Conservation (phyloP, 2,329 filamentous ascomycete genomes). For the Neocatenulostroma microsporum region DNA sequence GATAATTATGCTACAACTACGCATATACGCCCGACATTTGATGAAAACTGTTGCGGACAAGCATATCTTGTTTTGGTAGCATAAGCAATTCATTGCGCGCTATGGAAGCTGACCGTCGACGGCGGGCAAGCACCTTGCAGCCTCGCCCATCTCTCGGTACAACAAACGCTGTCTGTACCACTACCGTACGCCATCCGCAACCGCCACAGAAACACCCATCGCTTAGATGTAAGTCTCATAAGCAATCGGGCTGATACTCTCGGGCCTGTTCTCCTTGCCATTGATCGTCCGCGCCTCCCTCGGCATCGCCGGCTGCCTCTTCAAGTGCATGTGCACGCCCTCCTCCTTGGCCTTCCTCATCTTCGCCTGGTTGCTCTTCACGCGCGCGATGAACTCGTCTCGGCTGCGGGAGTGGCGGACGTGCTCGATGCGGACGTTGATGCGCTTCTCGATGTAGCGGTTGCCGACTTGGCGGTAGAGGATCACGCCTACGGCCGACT, state of each 20-base stretch:
- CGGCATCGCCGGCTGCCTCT: slow-evolving; percentile 77
- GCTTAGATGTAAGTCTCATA: slow-evolving; percentile 98
- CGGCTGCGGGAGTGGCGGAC: slow-evolving; percentile 87
- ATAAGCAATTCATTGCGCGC: slow-evolving; percentile 7
- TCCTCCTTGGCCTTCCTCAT: slow-evolving; percentile 89
- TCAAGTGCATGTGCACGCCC: slow-evolving; percentile 81
- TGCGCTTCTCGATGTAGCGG: slow-evolving; percentile 99
- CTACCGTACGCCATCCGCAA: slow-evolving; percentile 2
- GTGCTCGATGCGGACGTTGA: slow-evolving; percentile 99
- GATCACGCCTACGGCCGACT: slow-evolving; percentile 95
- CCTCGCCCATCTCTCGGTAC: background rate
- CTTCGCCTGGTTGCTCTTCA: slow-evolving; percentile 91
- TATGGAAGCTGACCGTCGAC: slow-evolving; percentile 1
- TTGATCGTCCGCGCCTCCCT: slow-evolving; percentile 73
- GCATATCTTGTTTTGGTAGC: too few species aligned
- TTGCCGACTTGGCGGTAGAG: slow-evolving; percentile 99
- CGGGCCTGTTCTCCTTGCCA: slow-evolving; percentile 72
- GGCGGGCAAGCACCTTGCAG: background rate
- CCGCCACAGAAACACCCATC: slow-evolving; percentile 16
- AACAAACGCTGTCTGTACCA: background rate
- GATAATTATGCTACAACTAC: too few species aligned
- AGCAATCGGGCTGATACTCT: slow-evolving; percentile 83
- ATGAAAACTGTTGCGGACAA: too few species aligned
- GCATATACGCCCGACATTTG: too few species aligned
- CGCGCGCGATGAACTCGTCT: slow-evolving; percentile 91